Conservation (phyloP, 164 flowering plant species). For the Dillenia suffruticosa region DNA sequence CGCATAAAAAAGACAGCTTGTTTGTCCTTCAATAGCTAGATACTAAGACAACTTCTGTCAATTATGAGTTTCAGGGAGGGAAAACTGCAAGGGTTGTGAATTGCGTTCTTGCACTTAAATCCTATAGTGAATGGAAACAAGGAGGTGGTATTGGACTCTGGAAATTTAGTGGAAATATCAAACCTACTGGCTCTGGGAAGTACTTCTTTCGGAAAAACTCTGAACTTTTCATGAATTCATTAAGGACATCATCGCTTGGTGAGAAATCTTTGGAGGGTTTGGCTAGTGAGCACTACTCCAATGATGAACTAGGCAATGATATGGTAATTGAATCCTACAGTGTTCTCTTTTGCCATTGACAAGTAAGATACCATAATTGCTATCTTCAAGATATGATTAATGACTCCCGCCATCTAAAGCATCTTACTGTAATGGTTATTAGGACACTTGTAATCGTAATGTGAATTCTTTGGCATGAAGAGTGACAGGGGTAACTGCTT, state of each 20-base stretch:
- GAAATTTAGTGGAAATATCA: slow-evolving; percentile 79
- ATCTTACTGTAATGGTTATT: too few species aligned
- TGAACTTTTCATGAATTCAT: slow-evolving; percentile 70
- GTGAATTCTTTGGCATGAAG: slow-evolving; percentile 17
- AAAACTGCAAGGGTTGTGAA: slow-evolving; percentile 82
- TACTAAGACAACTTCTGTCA: background rate
- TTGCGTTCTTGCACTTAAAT: slow-evolving; percentile 81
- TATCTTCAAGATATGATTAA: too few species aligned
- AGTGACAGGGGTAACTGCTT: slow-evolving; percentile 25
- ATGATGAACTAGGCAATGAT: slow-evolving; percentile 28
- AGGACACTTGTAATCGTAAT: too few species aligned
- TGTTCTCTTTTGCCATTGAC: too few species aligned
- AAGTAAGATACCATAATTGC: too few species aligned
- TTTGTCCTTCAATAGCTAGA: too few species aligned
- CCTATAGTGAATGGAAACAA: slow-evolving; percentile 85
- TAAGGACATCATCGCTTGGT: slow-evolving; percentile 53
- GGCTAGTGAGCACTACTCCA: too few species aligned
- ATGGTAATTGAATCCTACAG: background rate
- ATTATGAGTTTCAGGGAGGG: slow-evolving; percentile 64
- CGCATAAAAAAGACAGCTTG: background rate
- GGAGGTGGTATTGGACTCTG: slow-evolving; percentile 68
- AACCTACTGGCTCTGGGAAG: slow-evolving; percentile 45
- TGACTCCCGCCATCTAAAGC: too few species aligned
- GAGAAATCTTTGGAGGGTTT: slow-evolving; percentile 34
- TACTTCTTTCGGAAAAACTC: slow-evolving; percentile 66